These are phyloP conservation scores for Opeltia flavorubescens DNA, from an alignment of 495 filamentous ascomycete genomes.

Conservation along the genomic window DNA sequence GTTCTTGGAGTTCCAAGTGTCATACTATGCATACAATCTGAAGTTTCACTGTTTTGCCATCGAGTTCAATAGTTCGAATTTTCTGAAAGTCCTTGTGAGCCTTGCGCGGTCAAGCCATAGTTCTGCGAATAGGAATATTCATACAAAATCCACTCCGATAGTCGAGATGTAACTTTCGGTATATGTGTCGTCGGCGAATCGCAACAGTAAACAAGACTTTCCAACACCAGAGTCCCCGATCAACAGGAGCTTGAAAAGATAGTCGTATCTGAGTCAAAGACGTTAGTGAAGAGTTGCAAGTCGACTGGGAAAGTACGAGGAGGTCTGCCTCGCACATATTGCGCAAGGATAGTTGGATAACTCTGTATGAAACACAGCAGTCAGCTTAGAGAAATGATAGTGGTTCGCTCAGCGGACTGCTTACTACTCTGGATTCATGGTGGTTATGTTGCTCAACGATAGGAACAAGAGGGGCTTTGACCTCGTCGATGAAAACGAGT, in stretches of 20 bases:
- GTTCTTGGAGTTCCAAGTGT: background rate
- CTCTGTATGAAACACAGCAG: conserved; percentile 1
- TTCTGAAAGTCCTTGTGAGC: conserved; percentile 46
- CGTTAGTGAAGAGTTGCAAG: conserved; percentile 4
- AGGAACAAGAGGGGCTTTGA: background rate
- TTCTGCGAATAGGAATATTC: conserved; percentile 19
- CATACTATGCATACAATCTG: conserved; percentile 65
- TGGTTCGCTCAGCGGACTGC: conserved; percentile 23
- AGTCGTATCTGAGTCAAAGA: conserved; percentile 72
- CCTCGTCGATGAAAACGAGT: background rate
- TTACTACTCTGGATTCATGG: conserved; percentile 93
- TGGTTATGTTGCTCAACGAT: conserved; percentile 22
- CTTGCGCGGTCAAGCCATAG: background rate
- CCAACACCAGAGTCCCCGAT: conserved; percentile 99
- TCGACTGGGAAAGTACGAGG: background rate
- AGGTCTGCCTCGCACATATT: background rate
- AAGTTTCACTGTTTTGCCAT: conserved; percentile 98
- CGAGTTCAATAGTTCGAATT: conserved; percentile 98
- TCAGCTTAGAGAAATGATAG: background rate
- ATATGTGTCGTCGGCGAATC: conserved; percentile 98
- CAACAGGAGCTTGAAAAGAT: conserved; percentile 99
- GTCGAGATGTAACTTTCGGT: conserved; percentile 99
- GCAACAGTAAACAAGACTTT: conserved; percentile 95
- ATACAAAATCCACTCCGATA: conserved; percentile 97
- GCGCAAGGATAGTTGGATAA: background rate